phyloP scores from a whole-genome alignment of 1,284 basidiomycete species.

The Marasmius sp. region DNA sequence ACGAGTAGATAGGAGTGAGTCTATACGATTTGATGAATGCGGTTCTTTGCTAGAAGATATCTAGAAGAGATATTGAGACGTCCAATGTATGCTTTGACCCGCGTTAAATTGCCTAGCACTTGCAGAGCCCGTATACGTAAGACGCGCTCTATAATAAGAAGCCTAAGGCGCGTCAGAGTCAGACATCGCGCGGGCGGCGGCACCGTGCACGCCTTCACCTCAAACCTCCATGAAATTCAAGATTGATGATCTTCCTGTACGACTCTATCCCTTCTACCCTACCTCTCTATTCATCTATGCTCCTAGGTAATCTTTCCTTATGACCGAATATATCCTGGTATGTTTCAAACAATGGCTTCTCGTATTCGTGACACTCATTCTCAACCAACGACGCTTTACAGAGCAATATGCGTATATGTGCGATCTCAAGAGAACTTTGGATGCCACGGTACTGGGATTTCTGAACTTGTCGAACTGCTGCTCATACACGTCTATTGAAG shows the following conservation, averaged over 20 bases:
- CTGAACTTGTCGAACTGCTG: neutral
- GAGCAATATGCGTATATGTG: conserved; percentile 99
- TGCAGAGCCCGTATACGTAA: no score
- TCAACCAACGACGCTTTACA: conserved; percentile 26
- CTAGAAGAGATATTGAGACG: no score
- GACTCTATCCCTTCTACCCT: conserved; percentile 15
- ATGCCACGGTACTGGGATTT: conserved; percentile 65
- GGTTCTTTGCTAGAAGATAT: no score
- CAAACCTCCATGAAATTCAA: conserved; percentile 83
- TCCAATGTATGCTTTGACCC: neutral
- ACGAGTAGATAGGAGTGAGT: no score
- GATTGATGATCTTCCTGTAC: conserved; percentile 91
- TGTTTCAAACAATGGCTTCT: conserved; percentile 14
- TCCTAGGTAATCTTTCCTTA: conserved; percentile 87
- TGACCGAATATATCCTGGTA: conserved; percentile 86
- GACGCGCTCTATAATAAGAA: no score
- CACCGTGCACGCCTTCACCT: neutral
- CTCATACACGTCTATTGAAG: conserved; percentile 39
- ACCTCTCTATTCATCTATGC: conserved; percentile 10
- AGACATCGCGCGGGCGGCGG: no score
- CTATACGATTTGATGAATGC: no score
- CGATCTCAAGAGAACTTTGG: conserved; percentile 94
- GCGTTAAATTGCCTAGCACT: neutral
- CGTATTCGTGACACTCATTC: conserved; percentile 9
- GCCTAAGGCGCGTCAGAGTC: neutral